Base-by-base conservation (phyloP, 176 grass and related monocot genomes). In the Bolboschoenus planiculmis region DNA sequence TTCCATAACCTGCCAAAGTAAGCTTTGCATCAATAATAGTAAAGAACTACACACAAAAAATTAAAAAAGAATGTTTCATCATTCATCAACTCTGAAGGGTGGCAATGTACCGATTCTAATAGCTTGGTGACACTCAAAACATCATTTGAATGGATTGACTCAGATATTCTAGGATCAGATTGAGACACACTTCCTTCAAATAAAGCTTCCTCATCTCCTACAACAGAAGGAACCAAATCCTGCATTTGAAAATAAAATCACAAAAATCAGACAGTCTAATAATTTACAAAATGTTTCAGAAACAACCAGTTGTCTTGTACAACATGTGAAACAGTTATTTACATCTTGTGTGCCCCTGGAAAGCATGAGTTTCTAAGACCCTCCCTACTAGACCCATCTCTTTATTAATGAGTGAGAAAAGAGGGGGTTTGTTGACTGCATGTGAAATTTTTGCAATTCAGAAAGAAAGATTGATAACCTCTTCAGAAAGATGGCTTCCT, bases 101-200 rank as follows among this genome's bases (percentile, higher is more conserved):
- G 80, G 55, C 21, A 11, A 83, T 86, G 10, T 90, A 95, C 96
- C 66, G 91, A 99, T 90, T 99, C 87, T 42, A 99, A 88, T 83
- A 99, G 87, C 85, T 99, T 91, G 79, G 89, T 93, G 75, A 99
- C 96, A 36, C 81, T 99, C 68, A 99, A 80, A 82, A 99, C 92
- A 86, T 90, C 89, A 23, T 86, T 86, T 58, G 86, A 85, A 75
- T 84, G 89, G 78, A 88, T 87, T 43, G 92, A 95, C 66, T 86
- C 90, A 10, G 96, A 93, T 74, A 84, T 90, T 89, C 89, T 93
- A 74, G 86, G 51, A 84, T 95, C 92, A 10, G 91, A 93, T 37
- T 93, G 96, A 73, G 84, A 94, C 55, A 91, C 82, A 10, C 91
- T 91, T 47, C 83, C 82, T 78, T 93, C 96, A 82, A 91, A 85